Conservation (phyloP, 2,329 filamentous ascomycete genomes). For the Cladosporium sp. region DNA sequence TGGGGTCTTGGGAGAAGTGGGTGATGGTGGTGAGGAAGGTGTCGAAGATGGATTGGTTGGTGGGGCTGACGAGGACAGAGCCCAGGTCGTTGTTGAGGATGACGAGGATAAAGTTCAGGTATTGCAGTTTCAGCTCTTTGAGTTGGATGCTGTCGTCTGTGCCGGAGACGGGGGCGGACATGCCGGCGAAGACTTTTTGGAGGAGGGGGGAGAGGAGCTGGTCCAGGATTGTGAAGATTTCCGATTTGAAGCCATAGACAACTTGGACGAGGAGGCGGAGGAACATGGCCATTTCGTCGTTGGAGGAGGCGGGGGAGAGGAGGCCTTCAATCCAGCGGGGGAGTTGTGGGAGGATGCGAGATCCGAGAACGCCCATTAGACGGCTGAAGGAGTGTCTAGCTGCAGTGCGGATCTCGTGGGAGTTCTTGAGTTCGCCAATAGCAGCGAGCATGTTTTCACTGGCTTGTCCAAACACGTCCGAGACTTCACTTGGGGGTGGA, state of each 20-base stretch:
- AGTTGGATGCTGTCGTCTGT: conserved; percentile 97
- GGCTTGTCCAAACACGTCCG: conserved; percentile 78
- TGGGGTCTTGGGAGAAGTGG: conserved; percentile 73
- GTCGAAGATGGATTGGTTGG: conserved; percentile 89
- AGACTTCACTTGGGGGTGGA: conserved; percentile 63
- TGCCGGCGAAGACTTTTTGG: conserved; percentile 80
- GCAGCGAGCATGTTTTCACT: conserved; percentile 89
- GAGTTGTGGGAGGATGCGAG: conserved; percentile 79
- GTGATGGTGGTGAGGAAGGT: conserved; percentile 81
- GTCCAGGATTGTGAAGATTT: conserved; percentile 87
- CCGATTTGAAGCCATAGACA: conserved; percentile 90
- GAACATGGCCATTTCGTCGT: conserved; percentile 97
- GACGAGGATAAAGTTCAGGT: conserved; percentile 87
- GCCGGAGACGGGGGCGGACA: conserved; percentile 78
- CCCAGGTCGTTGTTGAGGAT: conserved; percentile 89
- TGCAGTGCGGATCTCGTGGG: conserved; percentile 78
- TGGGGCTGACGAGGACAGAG: conserved; percentile 80
- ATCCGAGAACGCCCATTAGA: conserved; percentile 83
- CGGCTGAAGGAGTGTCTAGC: conserved; percentile 88
- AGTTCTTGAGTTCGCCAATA: conserved; percentile 76
- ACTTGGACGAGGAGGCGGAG: conserved; percentile 88
- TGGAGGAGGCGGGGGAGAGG: conserved; percentile 83
- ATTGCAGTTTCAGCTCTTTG: conserved; percentile 84
- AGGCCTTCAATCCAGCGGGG: conserved; percentile 97
- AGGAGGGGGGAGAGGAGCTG: conserved; percentile 83